These are phyloP conservation scores for Picea mariana DNA, from an alignment of 83 land plant genomes.

Conservation along the genomic window DNA sequence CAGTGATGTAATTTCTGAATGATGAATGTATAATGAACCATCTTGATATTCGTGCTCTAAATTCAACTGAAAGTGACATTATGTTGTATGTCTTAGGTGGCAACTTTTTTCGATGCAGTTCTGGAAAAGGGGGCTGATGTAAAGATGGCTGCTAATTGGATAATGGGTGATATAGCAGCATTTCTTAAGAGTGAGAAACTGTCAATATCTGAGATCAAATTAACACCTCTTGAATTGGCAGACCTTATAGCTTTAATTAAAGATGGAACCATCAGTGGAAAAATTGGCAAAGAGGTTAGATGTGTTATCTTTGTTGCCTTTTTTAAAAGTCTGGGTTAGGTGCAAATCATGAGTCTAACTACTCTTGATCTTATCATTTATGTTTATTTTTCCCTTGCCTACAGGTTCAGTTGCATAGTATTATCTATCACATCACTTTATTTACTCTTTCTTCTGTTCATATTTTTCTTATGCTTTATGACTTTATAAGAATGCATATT, in stretches of 20 bases:
- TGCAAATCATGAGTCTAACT: background rate
- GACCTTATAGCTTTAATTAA: conserved; percentile 87
- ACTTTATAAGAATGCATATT: background rate
- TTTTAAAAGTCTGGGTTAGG: background rate
- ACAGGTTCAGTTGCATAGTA: background rate
- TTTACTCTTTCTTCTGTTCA: background rate
- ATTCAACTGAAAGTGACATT: background rate
- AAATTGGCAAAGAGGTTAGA: conserved; percentile 94
- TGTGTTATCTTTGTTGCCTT: background rate
- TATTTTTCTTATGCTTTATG: background rate
- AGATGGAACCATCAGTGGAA: conserved; percentile 90
- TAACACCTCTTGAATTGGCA: conserved; percentile 69
- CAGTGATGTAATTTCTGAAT: conserved; percentile 47
- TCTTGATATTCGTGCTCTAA: background rate
- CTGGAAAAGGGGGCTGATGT: conserved; percentile 75
- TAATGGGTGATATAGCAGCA: conserved; percentile 96
- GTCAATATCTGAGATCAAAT: conserved; percentile 68
- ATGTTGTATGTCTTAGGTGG: conserved; percentile 56
- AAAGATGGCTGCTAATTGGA: conserved; percentile 92
- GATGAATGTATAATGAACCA: background rate
- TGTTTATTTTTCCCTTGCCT: background rate
- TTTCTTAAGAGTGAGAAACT: conserved; percentile 79
- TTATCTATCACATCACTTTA: background rate
- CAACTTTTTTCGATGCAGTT: conserved; percentile 78
- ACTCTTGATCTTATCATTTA: background rate